These are phyloP conservation scores for Decorospora gaudefroyi DNA, from an alignment of 2,329 filamentous ascomycete species.

Conservation along the genomic window DNA sequence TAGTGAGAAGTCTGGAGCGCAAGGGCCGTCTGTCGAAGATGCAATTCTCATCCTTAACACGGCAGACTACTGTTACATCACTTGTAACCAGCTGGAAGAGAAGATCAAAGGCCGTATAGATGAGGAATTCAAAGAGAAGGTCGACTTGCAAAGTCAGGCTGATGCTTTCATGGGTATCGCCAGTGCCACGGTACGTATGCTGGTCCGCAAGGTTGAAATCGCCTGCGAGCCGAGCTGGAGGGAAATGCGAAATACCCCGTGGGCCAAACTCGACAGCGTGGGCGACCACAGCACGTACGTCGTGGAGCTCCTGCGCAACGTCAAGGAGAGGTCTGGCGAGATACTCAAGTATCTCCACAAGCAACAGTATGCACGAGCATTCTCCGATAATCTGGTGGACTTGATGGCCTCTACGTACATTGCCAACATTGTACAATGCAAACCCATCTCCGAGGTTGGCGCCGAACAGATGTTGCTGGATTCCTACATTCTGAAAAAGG, in stretches of 20 bases:
- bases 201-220: slow-evolving; percentile 82
- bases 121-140: slow-evolving; percentile 68
- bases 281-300: slow-evolving; percentile 95
- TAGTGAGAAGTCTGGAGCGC: slow-evolving; percentile 61
- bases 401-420: slow-evolving; percentile 79
- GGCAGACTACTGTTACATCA: slow-evolving; percentile 94
- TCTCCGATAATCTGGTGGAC: slow-evolving; percentile 95
- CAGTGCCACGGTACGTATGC: slow-evolving; percentile 78
- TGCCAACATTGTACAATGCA: slow-evolving; percentile 81
- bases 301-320: slow-evolving; percentile 72
- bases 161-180: slow-evolving; percentile 96
- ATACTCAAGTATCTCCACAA: slow-evolving; percentile 80
- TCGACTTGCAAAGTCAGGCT: slow-evolving; percentile 90
- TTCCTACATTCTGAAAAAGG: slow-evolving; percentile 85
- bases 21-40: slow-evolving; percentile 70
- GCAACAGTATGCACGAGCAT: slow-evolving; percentile 90
- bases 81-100: slow-evolving; percentile 90
- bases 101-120: slow-evolving; percentile 93
- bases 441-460: slow-evolving; percentile 88
- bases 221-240: slow-evolving; percentile 87
- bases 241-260: slow-evolving; percentile 95
- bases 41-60: slow-evolving; percentile 89
- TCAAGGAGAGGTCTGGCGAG: slow-evolving; percentile 73
- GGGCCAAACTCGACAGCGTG: slow-evolving; percentile 90
- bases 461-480: slow-evolving; percentile 98